These are phyloP conservation scores for Wickerhamomyces chaumierensis DNA, from an alignment of 805 yeast genomes.

Conservation along the genomic window DNA sequence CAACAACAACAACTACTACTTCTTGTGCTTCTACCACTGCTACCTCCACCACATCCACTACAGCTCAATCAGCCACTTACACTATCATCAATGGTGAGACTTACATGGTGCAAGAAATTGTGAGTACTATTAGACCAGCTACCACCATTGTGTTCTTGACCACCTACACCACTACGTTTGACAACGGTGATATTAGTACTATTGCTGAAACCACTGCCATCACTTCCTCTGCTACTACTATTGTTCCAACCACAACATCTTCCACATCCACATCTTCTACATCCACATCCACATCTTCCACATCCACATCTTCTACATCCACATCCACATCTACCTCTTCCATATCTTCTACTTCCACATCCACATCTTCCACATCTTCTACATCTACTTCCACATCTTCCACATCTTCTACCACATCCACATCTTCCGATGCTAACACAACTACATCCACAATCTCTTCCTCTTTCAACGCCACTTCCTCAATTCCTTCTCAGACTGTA, in stretches of 20 bases:
- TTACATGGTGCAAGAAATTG: conserved; percentile 13
- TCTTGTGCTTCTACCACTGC: conserved; percentile 3
- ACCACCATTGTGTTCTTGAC: conserved; percentile 14
- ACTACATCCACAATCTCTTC: conserved; percentile 1
- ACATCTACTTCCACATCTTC: background rate
- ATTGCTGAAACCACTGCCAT: conserved; percentile 2
- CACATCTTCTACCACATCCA: conserved; percentile 1
- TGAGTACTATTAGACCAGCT: conserved; percentile 18
- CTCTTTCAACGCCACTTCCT: background rate
- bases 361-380: conserved; percentile 1
- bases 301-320: conserved; percentile 1
- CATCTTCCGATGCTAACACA: background rate
- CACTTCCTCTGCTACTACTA: conserved; percentile 1
- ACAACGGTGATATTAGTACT: conserved; percentile 5
- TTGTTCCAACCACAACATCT: conserved; percentile 1
- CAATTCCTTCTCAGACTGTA: conserved; percentile 1
- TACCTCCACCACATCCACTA: conserved; percentile 2
- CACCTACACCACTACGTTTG: conserved; percentile 11
- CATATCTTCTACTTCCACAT: conserved; percentile 1
- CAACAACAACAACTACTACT: conserved; percentile 3
- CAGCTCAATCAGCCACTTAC: conserved; percentile 1
- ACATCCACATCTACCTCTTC: conserved; percentile 1
- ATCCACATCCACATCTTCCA: background rate
- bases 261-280: background rate
- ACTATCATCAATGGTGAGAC: conserved; percentile 17